These are phyloP conservation scores for Pichia deserticola DNA, from an alignment of 805 yeast genomes.

Conservation along the genomic window DNA sequence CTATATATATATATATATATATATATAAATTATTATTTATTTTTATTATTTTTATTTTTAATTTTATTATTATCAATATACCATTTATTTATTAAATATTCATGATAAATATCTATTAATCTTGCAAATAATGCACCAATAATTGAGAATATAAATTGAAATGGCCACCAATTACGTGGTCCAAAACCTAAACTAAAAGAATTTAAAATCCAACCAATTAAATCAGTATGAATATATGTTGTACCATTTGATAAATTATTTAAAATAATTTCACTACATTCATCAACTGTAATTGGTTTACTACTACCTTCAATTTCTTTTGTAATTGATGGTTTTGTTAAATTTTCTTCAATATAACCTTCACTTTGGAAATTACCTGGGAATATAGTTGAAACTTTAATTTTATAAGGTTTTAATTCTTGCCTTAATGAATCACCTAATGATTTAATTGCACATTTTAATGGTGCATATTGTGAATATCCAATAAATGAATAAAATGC, in stretches of 20 bases:
- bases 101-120: constrained; percentile 43
- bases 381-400: constrained; percentile 63
- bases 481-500: constrained; percentile 89
- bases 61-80: constrained; percentile 28
- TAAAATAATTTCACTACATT: constrained; percentile 58
- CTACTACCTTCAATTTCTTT: constrained; percentile 80
- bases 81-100: constrained; percentile 44
- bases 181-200: constrained; percentile 59
- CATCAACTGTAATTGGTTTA: constrained; percentile 54
- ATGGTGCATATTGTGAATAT: constrained; percentile 83
- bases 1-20: not conserved
- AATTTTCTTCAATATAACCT: constrained; percentile 75
- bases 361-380: constrained; percentile 91
- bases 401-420: constrained; percentile 62
- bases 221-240: constrained; percentile 73
- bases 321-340: constrained; percentile 81
- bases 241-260: constrained; percentile 50
- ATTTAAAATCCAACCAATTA: constrained; percentile 75
- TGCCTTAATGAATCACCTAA: constrained; percentile 74
- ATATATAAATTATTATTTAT: not conserved
- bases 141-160: constrained; percentile 44
- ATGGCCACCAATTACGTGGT: constrained; percentile 53
- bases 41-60: not conserved
- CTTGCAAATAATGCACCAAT: constrained; percentile 53
- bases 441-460: constrained; percentile 74